Evolutionary conservation across 176 grass and related monocot species (phyloP).

Genomic region (Coix lacrymajobi): DNA sequence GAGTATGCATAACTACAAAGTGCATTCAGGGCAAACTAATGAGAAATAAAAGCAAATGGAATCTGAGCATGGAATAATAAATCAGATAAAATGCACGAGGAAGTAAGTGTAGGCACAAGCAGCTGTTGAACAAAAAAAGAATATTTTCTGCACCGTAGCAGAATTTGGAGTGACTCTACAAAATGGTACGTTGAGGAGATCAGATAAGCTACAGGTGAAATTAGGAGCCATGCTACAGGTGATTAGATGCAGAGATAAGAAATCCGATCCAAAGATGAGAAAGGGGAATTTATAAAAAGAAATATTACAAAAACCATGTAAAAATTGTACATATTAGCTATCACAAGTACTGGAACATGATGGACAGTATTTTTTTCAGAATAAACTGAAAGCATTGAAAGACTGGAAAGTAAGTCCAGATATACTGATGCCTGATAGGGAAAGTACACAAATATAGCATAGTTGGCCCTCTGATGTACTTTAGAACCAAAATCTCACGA

Average conservation of each 20-base stretch:
- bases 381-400: conserved; percentile 8
- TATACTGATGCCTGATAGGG: background rate
- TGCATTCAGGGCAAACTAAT: background rate
- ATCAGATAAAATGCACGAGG: background rate
- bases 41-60: background rate
- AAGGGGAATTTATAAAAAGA: background rate
- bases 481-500: conserved; percentile 47
- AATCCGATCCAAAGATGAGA: background rate
- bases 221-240: background rate
- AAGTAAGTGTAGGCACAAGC: background rate
- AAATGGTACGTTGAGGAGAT: background rate
- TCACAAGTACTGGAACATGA: background rate
- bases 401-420: conserved; percentile 11
- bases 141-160: background rate
- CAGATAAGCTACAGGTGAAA: background rate
- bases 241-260: background rate
- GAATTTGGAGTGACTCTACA: background rate
- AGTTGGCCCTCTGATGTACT: conserved; percentile 26
- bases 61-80: background rate
- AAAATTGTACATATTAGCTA: background rate
- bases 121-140: background rate
- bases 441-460: conserved; percentile 10
- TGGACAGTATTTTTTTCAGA: background rate
- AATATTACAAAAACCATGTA: background rate
- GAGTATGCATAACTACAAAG: background rate